Conservation (phyloP, 768 basidiomycete genomes). For the Mycena crocata region DNA sequence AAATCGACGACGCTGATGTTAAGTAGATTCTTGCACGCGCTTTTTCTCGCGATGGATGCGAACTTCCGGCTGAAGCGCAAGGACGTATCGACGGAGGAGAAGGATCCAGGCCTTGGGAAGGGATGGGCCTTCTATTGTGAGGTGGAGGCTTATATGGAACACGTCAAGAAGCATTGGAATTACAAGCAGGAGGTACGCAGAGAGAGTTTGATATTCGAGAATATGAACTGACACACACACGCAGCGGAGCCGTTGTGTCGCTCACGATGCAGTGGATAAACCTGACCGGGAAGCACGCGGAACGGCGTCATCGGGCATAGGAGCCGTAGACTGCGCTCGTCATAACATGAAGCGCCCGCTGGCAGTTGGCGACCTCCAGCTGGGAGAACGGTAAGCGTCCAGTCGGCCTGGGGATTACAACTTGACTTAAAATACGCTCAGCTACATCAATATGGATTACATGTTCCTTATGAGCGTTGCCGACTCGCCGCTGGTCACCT, state of each 20-base stretch:
- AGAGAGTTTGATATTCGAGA: background rate
- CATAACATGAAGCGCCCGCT: slow-evolving; percentile 26
- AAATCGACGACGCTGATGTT: background rate
- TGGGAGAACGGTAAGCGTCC: slow-evolving; percentile 30
- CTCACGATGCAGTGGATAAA: slow-evolving; percentile 5
- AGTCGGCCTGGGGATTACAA: background rate
- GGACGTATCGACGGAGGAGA: background rate
- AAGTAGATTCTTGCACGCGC: slow-evolving; percentile 39
- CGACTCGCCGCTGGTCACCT: slow-evolving; percentile 1
- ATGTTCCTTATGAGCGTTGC: slow-evolving; percentile 35
- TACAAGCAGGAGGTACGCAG: background rate
- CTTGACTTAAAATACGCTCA: background rate
- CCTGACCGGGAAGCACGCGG: slow-evolving; percentile 21
- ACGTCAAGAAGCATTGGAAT: background rate
- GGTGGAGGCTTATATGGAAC: slow-evolving; percentile 17
- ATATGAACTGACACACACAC: background rate
- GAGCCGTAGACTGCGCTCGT: slow-evolving; percentile 32
- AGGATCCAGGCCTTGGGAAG: slow-evolving; percentile 2
- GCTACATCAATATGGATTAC: slow-evolving; percentile 41
- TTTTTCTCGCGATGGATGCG: slow-evolving; percentile 36
- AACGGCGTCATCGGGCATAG: slow-evolving; percentile 33
- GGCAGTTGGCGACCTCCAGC: slow-evolving; percentile 33
- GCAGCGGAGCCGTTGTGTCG: slow-evolving; percentile 19
- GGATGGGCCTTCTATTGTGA: slow-evolving; percentile 27
- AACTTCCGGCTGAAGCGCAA: slow-evolving; percentile 38